phyloP scores from a whole-genome alignment of 129 eudicot species.

The Deinandra increscens region DNA sequence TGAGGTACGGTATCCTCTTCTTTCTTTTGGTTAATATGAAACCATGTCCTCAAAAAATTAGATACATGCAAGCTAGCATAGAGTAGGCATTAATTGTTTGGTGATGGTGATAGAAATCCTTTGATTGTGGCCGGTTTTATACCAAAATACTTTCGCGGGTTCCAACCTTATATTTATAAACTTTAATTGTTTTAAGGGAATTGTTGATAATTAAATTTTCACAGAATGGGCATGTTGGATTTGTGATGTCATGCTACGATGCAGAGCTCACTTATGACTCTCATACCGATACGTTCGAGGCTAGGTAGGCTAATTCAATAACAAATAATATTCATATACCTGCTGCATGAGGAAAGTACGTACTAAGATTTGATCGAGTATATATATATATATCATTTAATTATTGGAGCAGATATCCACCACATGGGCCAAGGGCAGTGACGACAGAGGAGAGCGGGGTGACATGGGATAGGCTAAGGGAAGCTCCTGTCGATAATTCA shows the following conservation, averaged over 20 bases:
- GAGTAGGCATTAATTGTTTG: not conserved
- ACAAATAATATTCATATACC: not conserved
- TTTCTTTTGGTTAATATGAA: not conserved
- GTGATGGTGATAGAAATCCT: not conserved
- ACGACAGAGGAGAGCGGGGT: slow-evolving; percentile 58
- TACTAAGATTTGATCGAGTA: slow-evolving; percentile 7
- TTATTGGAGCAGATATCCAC: slow-evolving; percentile 57
- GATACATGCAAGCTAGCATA: too few relatives aligned
- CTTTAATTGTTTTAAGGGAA: too few relatives aligned
- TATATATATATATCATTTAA: not conserved
- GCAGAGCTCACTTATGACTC: slow-evolving; percentile 68
- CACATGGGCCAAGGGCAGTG: slow-evolving; percentile 63
- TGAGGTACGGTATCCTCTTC: slow-evolving; percentile 53
- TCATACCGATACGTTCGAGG: slow-evolving; percentile 64
- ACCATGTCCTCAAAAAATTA: not conserved
- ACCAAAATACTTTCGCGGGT: too few relatives aligned
- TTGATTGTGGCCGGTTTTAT: not conserved
- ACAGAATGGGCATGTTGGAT: slow-evolving; percentile 87
- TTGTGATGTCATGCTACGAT: slow-evolving; percentile 75
- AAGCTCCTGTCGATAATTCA: slow-evolving; percentile 51
- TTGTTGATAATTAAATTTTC: not conserved
- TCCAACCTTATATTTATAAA: too few relatives aligned
- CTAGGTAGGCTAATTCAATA: slow-evolving; percentile 51
- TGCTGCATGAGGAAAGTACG: not conserved
- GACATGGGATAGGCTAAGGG: slow-evolving; percentile 71